These are phyloP conservation scores for Ambrosia artemisiifolia DNA, from an alignment of 129 eudicot species.

Conservation along the genomic window DNA sequence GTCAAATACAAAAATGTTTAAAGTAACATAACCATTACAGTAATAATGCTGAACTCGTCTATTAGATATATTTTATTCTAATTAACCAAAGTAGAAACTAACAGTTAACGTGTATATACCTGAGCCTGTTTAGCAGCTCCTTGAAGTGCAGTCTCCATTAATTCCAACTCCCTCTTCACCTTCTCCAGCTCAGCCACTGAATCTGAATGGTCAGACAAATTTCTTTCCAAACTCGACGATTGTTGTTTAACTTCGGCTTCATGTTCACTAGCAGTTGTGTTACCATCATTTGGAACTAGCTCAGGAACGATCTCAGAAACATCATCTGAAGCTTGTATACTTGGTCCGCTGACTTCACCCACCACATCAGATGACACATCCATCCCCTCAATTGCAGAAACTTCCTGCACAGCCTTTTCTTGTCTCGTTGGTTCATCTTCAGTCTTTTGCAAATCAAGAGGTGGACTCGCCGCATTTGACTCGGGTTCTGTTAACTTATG, in stretches of 20 bases:
- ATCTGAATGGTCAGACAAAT: slow-evolving; percentile 31
- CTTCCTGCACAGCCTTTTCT: slow-evolving; percentile 30
- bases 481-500: slow-evolving; percentile 27
- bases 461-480: slow-evolving; percentile 15
- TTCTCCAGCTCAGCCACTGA: slow-evolving; percentile 67
- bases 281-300: slow-evolving; percentile 33
- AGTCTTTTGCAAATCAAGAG: slow-evolving; percentile 22
- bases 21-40: too few species aligned
- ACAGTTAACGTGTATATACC: slow-evolving; percentile 28
- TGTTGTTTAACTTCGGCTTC: slow-evolving; percentile 29
- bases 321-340: slow-evolving; percentile 32
- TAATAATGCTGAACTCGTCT: too few species aligned
- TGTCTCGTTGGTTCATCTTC: slow-evolving; percentile 35
- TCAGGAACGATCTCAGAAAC: slow-evolving; percentile 34
- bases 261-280: slow-evolving; percentile 22
- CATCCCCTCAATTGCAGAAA: slow-evolving; percentile 28
- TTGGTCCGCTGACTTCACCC: slow-evolving; percentile 30
- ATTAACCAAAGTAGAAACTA: too few species aligned
- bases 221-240: slow-evolving; percentile 34
- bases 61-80: too few species aligned
- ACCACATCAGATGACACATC: slow-evolving; percentile 30
- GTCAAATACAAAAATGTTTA: neutral
- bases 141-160: slow-evolving; percentile 84
- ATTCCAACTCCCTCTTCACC: slow-evolving; percentile 82
- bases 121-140: slow-evolving; percentile 96